A percentile compares a stretch with the other conserved stretches of the same genome.
Conservation (phyloP, 768 basidiomycete species). For the Russula olivacea region DNA sequence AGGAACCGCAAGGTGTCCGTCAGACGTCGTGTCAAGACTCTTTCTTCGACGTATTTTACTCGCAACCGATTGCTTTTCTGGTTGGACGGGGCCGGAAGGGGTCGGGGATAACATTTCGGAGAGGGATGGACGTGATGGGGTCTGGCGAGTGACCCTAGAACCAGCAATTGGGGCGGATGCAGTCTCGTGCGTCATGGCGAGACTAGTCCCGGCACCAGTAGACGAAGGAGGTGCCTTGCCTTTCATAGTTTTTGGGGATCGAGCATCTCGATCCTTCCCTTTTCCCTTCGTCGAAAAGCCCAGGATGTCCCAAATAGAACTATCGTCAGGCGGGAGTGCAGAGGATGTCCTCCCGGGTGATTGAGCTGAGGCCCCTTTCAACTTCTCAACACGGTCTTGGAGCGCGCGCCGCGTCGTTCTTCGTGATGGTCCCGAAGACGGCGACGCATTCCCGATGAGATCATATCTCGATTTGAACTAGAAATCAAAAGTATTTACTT, state of each 20-base stretch:
- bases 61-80: neutral
- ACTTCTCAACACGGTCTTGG: constrained; percentile 46
- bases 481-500: neutral
- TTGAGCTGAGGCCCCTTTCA: constrained; percentile 30
- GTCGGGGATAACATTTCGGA: neutral
- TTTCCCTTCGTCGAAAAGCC: constrained; percentile 30
- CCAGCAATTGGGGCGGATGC: neutral
- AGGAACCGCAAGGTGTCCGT: constrained; percentile 9
- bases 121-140: neutral
- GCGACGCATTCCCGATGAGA: constrained; percentile 45
- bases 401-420: constrained; percentile 57
- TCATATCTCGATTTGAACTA: constrained; percentile 62
- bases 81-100: constrained; percentile 11
- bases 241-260: constrained; percentile 12
- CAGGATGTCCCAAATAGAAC: constrained; percentile 34
- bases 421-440: constrained; percentile 41
- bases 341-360: constrained; percentile 3
- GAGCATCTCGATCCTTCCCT: constrained; percentile 28
- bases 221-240: constrained; percentile 11
- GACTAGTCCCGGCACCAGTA: neutral
- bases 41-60: constrained; percentile 9
- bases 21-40: constrained; percentile 9
- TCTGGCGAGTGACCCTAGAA: constrained; percentile 8
- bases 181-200: neutral
- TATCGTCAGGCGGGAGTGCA: constrained; percentile 24